Percentiles rank a stretch among this genome's conserved stretches.
Conservation (phyloP, 805 yeast species). For the Ogataea pini region DNA sequence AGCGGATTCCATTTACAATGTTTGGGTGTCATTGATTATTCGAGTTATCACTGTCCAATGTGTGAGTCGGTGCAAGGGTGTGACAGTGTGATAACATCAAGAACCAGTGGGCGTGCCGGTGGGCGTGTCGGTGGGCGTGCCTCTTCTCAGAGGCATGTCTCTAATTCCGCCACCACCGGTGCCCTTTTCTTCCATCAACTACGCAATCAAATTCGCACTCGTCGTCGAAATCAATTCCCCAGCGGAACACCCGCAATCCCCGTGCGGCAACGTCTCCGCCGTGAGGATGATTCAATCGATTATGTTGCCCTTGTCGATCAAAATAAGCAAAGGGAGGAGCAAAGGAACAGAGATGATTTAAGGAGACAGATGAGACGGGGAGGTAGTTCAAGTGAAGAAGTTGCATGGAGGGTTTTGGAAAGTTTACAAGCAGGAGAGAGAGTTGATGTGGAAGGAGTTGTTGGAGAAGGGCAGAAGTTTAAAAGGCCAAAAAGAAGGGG, state of each 20-base stretch:
- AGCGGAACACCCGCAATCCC: no score
- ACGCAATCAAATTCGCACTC: constrained; percentile 21
- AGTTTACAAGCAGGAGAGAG: constrained; percentile 18
- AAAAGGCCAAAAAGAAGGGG: constrained; percentile 19
- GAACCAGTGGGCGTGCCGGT: no score
- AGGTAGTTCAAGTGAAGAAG: constrained; percentile 17
- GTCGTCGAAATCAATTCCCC: neutral
- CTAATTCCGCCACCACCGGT: no score
- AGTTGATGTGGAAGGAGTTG: constrained; percentile 4
- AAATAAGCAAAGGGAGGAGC: constrained; percentile 16
- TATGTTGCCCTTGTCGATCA: constrained; percentile 28
- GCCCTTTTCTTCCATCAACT: constrained; percentile 22
- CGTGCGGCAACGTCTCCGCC: neutral
- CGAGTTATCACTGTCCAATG: constrained; percentile 37
- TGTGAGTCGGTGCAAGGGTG: constrained; percentile 35
- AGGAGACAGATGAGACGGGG: constrained; percentile 3
- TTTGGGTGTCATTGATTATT: constrained; percentile 28
- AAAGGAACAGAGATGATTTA: constrained; percentile 7
- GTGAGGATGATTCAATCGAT: constrained; percentile 22
- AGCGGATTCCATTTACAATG: constrained; percentile 36
- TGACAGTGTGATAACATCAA: constrained; percentile 7
- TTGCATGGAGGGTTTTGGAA: constrained; percentile 34
- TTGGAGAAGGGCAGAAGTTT: constrained; percentile 9
- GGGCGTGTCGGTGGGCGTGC: neutral
- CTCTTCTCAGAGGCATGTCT: no score